A percentile compares a stretch with the other conserved stretches of the same genome.
Evolutionary conservation across 768 basidiomycete genomes (phyloP).

Genomic region (Podaxis mareebaensis): DNA sequence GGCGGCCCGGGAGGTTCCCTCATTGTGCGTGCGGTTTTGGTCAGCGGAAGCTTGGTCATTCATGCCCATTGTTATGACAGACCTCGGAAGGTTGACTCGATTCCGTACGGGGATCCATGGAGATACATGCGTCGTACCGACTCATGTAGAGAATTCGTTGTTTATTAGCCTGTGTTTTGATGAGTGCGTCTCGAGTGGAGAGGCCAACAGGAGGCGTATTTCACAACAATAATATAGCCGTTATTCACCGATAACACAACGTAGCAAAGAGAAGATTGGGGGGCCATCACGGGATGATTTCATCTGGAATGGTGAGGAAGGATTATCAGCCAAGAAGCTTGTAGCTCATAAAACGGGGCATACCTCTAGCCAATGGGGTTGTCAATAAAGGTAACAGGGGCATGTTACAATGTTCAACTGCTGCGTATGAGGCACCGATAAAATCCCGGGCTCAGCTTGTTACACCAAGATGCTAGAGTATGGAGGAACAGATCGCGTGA

Average conservation of each 20-base stretch:
- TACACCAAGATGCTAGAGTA: background rate
- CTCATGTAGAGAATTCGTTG: background rate
- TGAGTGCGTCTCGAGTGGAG: background rate
- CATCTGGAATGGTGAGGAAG: background rate
- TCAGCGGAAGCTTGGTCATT: background rate
- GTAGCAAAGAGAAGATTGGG: background rate
- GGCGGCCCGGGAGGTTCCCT: background rate
- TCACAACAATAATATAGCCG: background rate
- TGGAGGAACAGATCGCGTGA: background rate
- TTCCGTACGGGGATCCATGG: background rate
- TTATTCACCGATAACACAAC: conserved; percentile 3
- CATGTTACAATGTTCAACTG: background rate
- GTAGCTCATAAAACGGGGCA: background rate
- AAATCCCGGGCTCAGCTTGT: background rate
- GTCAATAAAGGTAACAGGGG: conserved; percentile 1
- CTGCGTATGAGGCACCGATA: background rate
- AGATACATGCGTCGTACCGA: background rate
- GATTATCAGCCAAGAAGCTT: background rate
- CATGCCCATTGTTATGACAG: background rate
- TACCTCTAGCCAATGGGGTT: conserved; percentile 1
- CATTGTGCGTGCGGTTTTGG: background rate
- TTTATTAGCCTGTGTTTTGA: background rate
- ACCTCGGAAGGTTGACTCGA: background rate
- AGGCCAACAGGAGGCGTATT: background rate
- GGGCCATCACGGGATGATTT: background rate